These are phyloP conservation scores for Carex myosuroides DNA, from an alignment of 176 grass and related monocot genomes.

Conservation along the genomic window DNA sequence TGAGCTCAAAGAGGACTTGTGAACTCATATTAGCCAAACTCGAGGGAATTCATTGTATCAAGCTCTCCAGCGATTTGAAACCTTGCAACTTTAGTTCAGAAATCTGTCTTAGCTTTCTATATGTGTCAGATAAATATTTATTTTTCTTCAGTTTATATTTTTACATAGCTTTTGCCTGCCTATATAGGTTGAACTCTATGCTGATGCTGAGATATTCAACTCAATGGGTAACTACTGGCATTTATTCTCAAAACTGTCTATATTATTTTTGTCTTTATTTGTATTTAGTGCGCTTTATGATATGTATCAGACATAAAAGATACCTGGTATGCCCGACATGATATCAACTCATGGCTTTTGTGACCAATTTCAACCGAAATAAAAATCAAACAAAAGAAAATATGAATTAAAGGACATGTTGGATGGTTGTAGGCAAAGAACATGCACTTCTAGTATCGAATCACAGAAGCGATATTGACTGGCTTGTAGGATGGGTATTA, in stretches of 20 bases:
- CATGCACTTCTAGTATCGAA: conserved; percentile 70
- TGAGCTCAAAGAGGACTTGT: neutral
- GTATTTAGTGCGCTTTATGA: neutral
- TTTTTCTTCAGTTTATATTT: conserved; percentile 3
- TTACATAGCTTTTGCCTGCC: neutral
- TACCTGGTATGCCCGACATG: neutral
- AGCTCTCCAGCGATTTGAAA: neutral
- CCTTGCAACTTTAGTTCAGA: neutral
- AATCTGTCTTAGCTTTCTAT: neutral
- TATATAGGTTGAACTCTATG: conserved; percentile 59
- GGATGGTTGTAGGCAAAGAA: conserved; percentile 51
- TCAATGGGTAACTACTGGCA: conserved; percentile 47
- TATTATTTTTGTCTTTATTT: conserved; percentile 2
- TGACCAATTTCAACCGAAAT: neutral
- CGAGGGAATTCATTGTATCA: neutral
- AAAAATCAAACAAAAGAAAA: neutral
- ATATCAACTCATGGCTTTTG: neutral
- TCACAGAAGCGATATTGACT: conserved; percentile 86
- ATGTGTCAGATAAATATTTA: neutral
- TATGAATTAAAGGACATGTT: neutral
- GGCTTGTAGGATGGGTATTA: conserved; percentile 91
- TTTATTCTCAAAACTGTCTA: neutral
- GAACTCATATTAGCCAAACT: neutral
- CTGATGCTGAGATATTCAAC: conserved; percentile 47
- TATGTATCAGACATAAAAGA: neutral